Conservation (phyloP, 306 rosid genomes). For the Urtica urens region DNA sequence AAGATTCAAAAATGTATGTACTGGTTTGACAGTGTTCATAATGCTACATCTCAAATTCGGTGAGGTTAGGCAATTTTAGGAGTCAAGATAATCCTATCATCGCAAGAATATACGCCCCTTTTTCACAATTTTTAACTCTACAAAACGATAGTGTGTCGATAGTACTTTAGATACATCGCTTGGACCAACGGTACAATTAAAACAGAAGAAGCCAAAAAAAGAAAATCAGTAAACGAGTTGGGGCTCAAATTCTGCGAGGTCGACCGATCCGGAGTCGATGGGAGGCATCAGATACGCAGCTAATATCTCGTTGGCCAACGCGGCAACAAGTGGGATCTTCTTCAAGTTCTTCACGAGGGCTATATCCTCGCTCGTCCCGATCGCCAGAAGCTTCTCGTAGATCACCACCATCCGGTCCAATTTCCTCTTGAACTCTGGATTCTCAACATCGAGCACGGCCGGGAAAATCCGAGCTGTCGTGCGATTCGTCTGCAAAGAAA, state of each 20-base stretch:
- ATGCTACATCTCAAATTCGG: too few species aligned
- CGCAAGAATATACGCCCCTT: constrained; percentile 2
- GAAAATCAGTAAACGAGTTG: constrained; percentile 64
- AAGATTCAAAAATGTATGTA: too few species aligned
- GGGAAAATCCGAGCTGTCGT: constrained; percentile 95
- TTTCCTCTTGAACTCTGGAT: constrained; percentile 89
- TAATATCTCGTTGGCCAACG: constrained; percentile 68
- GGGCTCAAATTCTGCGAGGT: constrained; percentile 80
- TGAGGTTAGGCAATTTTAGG: too few species aligned
- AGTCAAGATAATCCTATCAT: too few species aligned
- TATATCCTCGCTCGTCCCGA: constrained; percentile 53
- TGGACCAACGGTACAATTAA: constrained; percentile 1
- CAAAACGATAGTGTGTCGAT: neutral
- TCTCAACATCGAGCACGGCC: constrained; percentile 90
- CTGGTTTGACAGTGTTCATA: too few species aligned
- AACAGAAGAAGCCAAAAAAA: constrained; percentile 20
- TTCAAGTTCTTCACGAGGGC: constrained; percentile 78
- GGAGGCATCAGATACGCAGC: constrained; percentile 94
- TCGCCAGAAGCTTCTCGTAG: constrained; percentile 58
- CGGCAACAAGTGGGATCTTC: constrained; percentile 79
- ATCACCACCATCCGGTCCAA: constrained; percentile 85
- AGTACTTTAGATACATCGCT: constrained; percentile 4
- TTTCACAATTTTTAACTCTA: neutral
- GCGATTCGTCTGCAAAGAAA: constrained; percentile 87
- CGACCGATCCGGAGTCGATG: constrained; percentile 93